phyloP scores from a whole-genome alignment of 768 basidiomycete genomes.

The Calocybe indica region DNA sequence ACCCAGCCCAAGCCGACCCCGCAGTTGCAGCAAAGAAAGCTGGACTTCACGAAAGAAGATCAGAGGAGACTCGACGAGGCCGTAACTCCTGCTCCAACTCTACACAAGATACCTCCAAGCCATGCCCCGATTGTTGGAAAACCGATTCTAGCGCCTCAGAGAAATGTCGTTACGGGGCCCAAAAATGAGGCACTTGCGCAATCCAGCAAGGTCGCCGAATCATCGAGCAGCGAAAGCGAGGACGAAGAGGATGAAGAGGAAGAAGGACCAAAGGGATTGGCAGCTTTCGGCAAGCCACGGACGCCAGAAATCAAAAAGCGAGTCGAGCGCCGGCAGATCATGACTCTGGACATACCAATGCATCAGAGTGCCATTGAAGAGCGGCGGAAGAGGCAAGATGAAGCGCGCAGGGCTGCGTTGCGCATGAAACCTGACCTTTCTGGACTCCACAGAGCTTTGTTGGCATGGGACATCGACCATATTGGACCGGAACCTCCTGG shows the following conservation, averaged over 20 bases:
- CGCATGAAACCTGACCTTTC: slow-evolving; percentile 82
- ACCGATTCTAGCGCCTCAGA: slow-evolving; percentile 11
- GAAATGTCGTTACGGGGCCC: slow-evolving; percentile 9
- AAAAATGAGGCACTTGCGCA: slow-evolving; percentile 23
- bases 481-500: slow-evolving; percentile 56
- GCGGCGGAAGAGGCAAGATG: slow-evolving; percentile 50
- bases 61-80: slow-evolving; percentile 27
- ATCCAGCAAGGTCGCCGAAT: slow-evolving; percentile 1
- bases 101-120: slow-evolving; percentile 23
- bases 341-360: slow-evolving; percentile 50
- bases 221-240: slow-evolving; percentile 29
- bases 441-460: slow-evolving; percentile 65
- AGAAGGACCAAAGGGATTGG: slow-evolving; percentile 44
- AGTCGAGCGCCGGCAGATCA: slow-evolving; percentile 55
- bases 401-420: slow-evolving; percentile 53
- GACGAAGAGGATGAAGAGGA: slow-evolving; percentile 44
- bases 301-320: slow-evolving; percentile 55
- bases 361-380: slow-evolving; percentile 39
- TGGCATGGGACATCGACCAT: slow-evolving; percentile 86
- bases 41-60: slow-evolving; percentile 19
- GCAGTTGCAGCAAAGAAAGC: slow-evolving; percentile 6
- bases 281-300: slow-evolving; percentile 53
- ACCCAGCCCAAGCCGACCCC: slow-evolving; percentile 6
- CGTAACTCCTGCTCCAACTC: slow-evolving; percentile 32
- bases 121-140: slow-evolving; percentile 11